Conservation (phyloP, 805 yeast genomes). For the Zygosaccharomyces gambellarensis region DNA sequence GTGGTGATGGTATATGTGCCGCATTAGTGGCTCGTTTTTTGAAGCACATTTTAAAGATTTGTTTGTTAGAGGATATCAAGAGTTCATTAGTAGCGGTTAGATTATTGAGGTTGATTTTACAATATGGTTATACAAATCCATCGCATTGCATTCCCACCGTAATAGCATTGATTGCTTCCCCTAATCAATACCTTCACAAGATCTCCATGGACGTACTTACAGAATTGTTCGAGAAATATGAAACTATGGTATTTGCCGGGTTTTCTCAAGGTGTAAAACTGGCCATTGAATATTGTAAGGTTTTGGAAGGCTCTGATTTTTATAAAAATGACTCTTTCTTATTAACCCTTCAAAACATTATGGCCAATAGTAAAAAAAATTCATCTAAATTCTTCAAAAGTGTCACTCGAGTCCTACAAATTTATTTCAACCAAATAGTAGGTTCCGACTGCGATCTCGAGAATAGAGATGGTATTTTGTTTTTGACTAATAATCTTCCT, state of each 20-base stretch:
- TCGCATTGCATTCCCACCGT: conserved; percentile 62
- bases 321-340: conserved; percentile 16
- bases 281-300: conserved; percentile 43
- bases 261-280: conserved; percentile 57
- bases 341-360: conserved; percentile 14
- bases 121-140: conserved; percentile 72
- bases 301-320: conserved; percentile 5
- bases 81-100: conserved; percentile 48
- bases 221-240: conserved; percentile 59
- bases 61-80: conserved; percentile 44
- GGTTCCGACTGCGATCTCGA: conserved; percentile 9
- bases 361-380: conserved; percentile 18
- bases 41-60: conserved; percentile 43
- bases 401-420: conserved; percentile 13
- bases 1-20: conserved; percentile 65
- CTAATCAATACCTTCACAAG: conserved; percentile 38
- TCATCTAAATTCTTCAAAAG: conserved; percentile 16
- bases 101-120: conserved; percentile 51
- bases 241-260: conserved; percentile 62
- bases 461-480: conserved; percentile 16
- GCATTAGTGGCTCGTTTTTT: conserved; percentile 64
- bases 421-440: conserved; percentile 10
- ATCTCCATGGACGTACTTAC: conserved; percentile 51
- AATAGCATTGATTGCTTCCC: conserved; percentile 62
- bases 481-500: conserved; percentile 22